These are phyloP conservation scores for Chrysochromulina parva DNA, from an alignment of 78 protist genomes.

Conservation along the genomic window DNA sequence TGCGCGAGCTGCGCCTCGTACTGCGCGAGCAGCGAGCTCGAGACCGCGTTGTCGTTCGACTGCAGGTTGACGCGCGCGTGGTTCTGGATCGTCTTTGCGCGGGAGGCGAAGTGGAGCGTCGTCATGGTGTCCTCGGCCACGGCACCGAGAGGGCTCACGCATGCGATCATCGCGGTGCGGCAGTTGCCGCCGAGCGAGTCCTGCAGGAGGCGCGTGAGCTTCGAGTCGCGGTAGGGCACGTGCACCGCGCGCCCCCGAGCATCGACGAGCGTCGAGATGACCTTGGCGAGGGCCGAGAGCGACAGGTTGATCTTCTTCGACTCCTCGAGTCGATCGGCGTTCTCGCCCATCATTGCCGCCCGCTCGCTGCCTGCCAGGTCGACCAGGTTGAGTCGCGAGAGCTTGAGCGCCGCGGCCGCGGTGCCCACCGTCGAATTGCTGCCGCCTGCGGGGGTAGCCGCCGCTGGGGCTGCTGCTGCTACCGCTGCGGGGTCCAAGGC, in stretches of 20 bases:
- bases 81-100: slow-evolving; percentile 88
- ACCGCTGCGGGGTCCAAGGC: too few relatives aligned
- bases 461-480: too few relatives aligned
- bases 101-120: slow-evolving; percentile 81
- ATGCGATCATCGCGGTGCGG: slow-evolving; percentile 84
- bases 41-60: slow-evolving; percentile 34
- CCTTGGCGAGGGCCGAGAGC: slow-evolving; percentile 57
- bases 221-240: slow-evolving; percentile 88
- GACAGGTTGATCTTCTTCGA: slow-evolving; percentile 59
- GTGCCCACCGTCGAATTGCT: too few relatives aligned
- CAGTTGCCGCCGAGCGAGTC: slow-evolving; percentile 89
- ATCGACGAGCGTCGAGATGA: not conserved
- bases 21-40: not conserved
- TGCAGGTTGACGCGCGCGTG: slow-evolving; percentile 83
- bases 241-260: slow-evolving; percentile 30
- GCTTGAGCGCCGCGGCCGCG: slow-evolving; percentile 10
- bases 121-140: slow-evolving; percentile 72
- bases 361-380: slow-evolving; percentile 75
- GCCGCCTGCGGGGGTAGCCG: too few relatives aligned
- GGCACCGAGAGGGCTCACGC: slow-evolving; percentile 70
- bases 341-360: slow-evolving; percentile 35
- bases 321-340: slow-evolving; percentile 59
- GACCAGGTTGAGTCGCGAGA: slow-evolving; percentile 71
- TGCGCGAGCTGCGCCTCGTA: slow-evolving; percentile 53
- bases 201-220: slow-evolving; percentile 79